These are phyloP conservation scores for Penicillium brasilianum DNA, from an alignment of 2,329 filamentous ascomycete genomes.

Conservation along the genomic window DNA sequence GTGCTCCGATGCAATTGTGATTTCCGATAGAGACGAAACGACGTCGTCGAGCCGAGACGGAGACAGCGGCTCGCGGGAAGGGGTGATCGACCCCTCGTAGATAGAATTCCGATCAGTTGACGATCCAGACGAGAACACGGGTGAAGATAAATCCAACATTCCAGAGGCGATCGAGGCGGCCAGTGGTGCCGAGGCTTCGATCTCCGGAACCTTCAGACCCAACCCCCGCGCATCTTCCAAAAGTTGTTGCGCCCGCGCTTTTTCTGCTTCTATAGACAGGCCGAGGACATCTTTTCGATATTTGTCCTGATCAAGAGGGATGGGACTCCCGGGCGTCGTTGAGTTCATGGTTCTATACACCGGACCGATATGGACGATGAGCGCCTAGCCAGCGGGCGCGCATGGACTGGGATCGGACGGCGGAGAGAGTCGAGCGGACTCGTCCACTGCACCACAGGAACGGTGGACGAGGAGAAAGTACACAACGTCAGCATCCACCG, in stretches of 20 bases:
- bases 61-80: conserved; percentile 28
- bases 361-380: conserved; percentile 14
- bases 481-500: conserved; percentile 40
- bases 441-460: conserved; percentile 40
- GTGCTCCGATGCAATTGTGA: conserved; percentile 38
- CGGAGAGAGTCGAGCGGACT: conserved; percentile 27
- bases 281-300: conserved; percentile 47
- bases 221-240: conserved; percentile 45
- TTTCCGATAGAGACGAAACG: conserved; percentile 38
- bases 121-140: conserved; percentile 39
- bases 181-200: conserved; percentile 40
- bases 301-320: conserved; percentile 42
- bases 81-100: conserved; percentile 35
- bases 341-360: conserved; percentile 35
- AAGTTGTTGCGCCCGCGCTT: conserved; percentile 44
- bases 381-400: conserved; percentile 32
- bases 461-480: conserved; percentile 38
- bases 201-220: conserved; percentile 42
- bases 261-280: conserved; percentile 44
- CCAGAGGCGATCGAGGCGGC: conserved; percentile 45
- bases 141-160: conserved; percentile 42
- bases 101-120: conserved; percentile 41
- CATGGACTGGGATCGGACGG: conserved; percentile 22
- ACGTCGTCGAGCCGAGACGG: conserved; percentile 37
- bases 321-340: conserved; percentile 16